Evolutionary conservation across 306 rosid genomes (phyloP), one percentile per base, ranked within the genome.

Genomic region (Prosopis cineraria): DNA sequence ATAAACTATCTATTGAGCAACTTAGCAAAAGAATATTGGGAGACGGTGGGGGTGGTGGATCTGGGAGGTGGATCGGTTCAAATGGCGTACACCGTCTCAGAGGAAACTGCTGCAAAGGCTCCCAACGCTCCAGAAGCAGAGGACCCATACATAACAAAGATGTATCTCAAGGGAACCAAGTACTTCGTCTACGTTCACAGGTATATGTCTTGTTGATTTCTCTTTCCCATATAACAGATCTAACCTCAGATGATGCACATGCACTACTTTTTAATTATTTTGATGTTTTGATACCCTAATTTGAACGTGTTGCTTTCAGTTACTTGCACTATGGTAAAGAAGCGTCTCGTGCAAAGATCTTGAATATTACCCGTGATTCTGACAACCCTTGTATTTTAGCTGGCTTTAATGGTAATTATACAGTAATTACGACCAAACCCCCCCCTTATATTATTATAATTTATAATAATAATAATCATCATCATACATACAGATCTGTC

Each of bases 41-140:
- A 89, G 14, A 91, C 98, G 14, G 94, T 89, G 48, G 98, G 94
- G 78, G 91, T 90, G 34, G 84, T 89, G 65, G 98, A 94, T 81
- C 96, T 94, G 76, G 98, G 98, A 34, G 96, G 98, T 73, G 98
- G 88, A 29, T 94, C 98, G 8, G 88, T 94, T 67, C 98, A 94
- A 84, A 94, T 91, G 96, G 85, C 93, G 34, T 94, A 91, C 82
- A 97, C 97, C 0, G 83, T 94, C 25, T 89, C 97, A 5, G 89
- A 80, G 70, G 48, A 70, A 33, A 88, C 68, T 82, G 94, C 96
- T 48, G 78, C 83, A 27, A 83, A 78, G 58, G 94, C 97, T 70
- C 94, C 96, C 53, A 14, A 69, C 44, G 41, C 45, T 30, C 78
- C 80, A 6, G 77, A 84, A 10, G 94, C 88, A 39, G 84, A 89